Base-by-base conservation (phyloP, 768 basidiomycete genomes). In the Lactarius pseudohatsudake region DNA sequence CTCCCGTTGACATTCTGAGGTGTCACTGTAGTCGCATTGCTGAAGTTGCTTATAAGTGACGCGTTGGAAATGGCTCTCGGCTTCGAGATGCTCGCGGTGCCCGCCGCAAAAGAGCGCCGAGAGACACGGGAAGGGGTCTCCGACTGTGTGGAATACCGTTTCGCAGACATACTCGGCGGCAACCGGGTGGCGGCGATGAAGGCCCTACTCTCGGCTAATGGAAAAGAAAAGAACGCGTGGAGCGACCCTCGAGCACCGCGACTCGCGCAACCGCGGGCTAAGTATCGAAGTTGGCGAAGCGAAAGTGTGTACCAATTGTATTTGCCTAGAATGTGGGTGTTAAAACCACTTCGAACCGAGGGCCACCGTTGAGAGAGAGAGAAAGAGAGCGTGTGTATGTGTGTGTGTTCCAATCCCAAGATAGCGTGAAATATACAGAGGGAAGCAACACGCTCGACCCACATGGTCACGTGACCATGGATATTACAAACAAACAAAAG, bases 121-220 rank as follows among this genome's bases (percentile, higher is more conserved):
- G 85, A 77, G 26, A 85, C 74, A 47, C 85, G 85, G 62, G 82
- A 79, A 45, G 85, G 85, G 18, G 84, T 74, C 68, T 86, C 85
- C 54, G 86, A 87, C 16, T 83, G 83, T 1, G 76, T 69, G 13
- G 61, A 63, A 22, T 65, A 45, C 40, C 26, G 62, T 50, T 61
- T 70, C n/a, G 22, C 59, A 38, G 69, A 55, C 70, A 70, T 70
- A 15, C 54, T 50, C 26, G 11, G 41, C 36, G 38, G 41, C 2
- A 53, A 45, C 32, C 32, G 32, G 50, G 43, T 2, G 22, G 43
- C 18, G 16, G 58, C 15, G 16, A 32, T 32, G 50, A 58, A 40
- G 54, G 43, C 54, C 58, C 6, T 9, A 16, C 26, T 38, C 45
- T 22, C 38, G 58, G 59, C 26, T 43, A 53, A 60, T 20, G 30